Conservation (phyloP, 1,139 yeast species). For the Geotrichum klebahnii region DNA sequence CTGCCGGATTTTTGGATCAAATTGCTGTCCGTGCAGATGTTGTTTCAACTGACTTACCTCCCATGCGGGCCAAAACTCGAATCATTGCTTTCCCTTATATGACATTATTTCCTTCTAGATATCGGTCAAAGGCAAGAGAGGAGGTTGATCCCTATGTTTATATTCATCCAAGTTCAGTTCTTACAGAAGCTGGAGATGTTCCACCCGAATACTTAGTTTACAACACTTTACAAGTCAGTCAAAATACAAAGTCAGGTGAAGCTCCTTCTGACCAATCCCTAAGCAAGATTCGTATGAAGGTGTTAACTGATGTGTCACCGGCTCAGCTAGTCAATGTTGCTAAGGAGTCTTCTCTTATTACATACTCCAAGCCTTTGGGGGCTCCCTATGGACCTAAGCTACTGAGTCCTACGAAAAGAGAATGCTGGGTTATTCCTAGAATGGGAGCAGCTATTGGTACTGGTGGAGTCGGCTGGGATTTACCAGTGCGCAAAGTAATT, state of each 20-base stretch:
- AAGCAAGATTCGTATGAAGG: conserved; percentile 55
- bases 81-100: conserved; percentile 68
- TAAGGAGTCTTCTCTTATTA: conserved; percentile 62
- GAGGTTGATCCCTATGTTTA: conserved; percentile 55
- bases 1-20: conserved; percentile 91
- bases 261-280: conserved; percentile 17
- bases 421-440: conserved; percentile 86
- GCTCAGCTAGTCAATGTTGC: conserved; percentile 75
- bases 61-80: conserved; percentile 44
- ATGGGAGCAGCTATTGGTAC: conserved; percentile 80
- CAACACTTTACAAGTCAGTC: conserved; percentile 23
- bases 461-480: conserved; percentile 89
- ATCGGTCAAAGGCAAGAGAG: conserved; percentile 28
- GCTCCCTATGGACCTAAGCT: conserved; percentile 81
- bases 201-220: conserved; percentile 78
- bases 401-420: conserved; percentile 56
- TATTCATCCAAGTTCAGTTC: conserved; percentile 72
- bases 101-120: conserved; percentile 56
- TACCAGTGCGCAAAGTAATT: conserved; percentile 74
- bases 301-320: conserved; percentile 71
- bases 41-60: conserved; percentile 52
- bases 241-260: conserved; percentile 42
- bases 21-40: conserved; percentile 80
- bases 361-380: conserved; percentile 88
- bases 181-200: conserved; percentile 52